Evolutionary conservation across 305 asterid species (phyloP).

Genomic region (Ajuga reptans): DNA sequence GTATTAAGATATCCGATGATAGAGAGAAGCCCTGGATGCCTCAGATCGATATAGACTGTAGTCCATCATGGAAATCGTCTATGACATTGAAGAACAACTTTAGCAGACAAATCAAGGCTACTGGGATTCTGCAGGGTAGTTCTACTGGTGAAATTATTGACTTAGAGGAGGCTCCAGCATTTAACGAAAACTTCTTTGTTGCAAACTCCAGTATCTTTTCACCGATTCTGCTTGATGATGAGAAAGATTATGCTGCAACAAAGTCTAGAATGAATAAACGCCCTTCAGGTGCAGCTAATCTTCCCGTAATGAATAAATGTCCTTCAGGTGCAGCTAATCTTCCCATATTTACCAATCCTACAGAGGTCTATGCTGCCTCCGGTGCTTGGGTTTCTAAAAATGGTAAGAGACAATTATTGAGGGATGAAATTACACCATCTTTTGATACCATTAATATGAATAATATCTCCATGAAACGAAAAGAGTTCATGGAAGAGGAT

Average conservation of each 20-base stretch:
- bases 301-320: conserved; percentile 31
- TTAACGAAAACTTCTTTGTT: conserved; percentile 30
- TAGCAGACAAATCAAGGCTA: conserved; percentile 27
- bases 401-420: conserved; percentile 30
- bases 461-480: conserved; percentile 26
- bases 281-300: conserved; percentile 35
- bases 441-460: conserved; percentile 32
- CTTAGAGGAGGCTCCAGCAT: conserved; percentile 37
- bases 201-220: conserved; percentile 34
- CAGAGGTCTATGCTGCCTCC: conserved; percentile 36
- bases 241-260: conserved; percentile 39
- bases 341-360: conserved; percentile 34
- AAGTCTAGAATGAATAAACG: conserved; percentile 33
- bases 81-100: conserved; percentile 24
- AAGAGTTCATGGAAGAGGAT: conserved; percentile 34
- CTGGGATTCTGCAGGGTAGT: conserved; percentile 39
- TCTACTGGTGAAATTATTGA: conserved; percentile 70
- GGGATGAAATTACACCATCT: conserved; percentile 31
- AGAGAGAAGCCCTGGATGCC: conserved; percentile 31
- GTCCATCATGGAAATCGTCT: conserved; percentile 39
- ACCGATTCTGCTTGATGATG: conserved; percentile 34
- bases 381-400: conserved; percentile 40
- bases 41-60: conserved; percentile 29
- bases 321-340: conserved; percentile 36
- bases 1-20: conserved; percentile 32